Evolutionary conservation across 225 moss, liverwort and hornwort species (phyloP).

Genomic region (Antitrichia curtipendula): DNA sequence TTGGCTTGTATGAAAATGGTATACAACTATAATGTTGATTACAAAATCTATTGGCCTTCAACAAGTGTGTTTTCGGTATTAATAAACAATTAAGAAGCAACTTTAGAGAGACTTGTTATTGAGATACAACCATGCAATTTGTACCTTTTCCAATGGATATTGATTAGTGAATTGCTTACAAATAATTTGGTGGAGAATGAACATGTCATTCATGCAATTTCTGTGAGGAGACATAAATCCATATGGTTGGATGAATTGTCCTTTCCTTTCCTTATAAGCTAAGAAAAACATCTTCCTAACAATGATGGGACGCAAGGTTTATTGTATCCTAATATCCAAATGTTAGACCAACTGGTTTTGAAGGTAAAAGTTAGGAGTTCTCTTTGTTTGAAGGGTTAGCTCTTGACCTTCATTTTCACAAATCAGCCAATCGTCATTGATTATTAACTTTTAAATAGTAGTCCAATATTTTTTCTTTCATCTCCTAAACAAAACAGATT

Average conservation of each 20-base stretch:
- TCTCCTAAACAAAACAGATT: too few relatives aligned
- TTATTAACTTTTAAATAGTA: not conserved
- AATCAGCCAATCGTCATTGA: not conserved
- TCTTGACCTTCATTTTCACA: not conserved
- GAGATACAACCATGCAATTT: not conserved
- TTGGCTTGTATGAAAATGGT: not conserved
- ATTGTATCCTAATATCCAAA: rapidly evolving
- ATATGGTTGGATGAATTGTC: rapidly evolving
- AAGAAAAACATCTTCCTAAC: not conserved
- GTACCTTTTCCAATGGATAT: not conserved
- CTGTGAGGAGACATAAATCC: not conserved
- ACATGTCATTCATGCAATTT: not conserved
- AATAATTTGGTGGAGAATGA: not conserved
- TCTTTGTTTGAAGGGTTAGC: not conserved
- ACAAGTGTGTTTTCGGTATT: not conserved
- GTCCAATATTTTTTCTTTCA: too few relatives aligned
- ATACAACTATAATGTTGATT: too few relatives aligned
- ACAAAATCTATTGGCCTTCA: not conserved
- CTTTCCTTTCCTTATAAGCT: not conserved
- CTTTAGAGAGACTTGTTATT: not conserved
- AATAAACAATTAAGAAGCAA: not conserved
- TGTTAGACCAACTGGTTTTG: rapidly evolving
- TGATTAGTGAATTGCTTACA: not conserved
- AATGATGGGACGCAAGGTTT: rapidly evolving
- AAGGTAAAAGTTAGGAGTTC: not conserved